Evolutionary conservation across 352 stramenopile genomes (phyloP).

Genomic region (Salisapilia sapeloensis): DNA sequence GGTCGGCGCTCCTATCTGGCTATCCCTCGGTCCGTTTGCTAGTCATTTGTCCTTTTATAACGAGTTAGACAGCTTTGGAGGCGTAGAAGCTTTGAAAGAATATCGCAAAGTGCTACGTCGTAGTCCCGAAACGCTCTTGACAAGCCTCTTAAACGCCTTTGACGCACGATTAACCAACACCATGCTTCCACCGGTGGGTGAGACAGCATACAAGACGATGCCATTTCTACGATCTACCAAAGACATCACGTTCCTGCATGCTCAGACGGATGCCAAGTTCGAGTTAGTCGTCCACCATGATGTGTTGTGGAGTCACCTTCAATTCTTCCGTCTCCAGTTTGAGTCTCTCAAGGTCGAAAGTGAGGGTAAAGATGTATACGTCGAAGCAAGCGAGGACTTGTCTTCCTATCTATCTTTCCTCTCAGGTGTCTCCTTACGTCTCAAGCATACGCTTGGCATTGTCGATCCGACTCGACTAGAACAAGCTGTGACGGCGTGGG

Average conservation of each 20-base stretch:
- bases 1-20: conserved; percentile 41
- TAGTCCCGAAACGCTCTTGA: conserved; percentile 45
- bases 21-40: conserved; percentile 40
- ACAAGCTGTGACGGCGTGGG: conserved; percentile 14
- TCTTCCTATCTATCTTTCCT: conserved; percentile 8
- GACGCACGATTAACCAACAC: conserved; percentile 24
- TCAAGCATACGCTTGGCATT: conserved; percentile 8
- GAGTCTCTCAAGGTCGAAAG: conserved; percentile 17
- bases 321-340: conserved; percentile 48
- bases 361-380: conserved; percentile 4
- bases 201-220: conserved; percentile 32
- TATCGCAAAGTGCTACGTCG: conserved; percentile 28
- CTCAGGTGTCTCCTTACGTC: conserved; percentile 5
- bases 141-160: conserved; percentile 32
- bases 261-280: conserved; percentile 27
- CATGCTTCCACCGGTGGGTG: conserved; percentile 32
- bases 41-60: conserved; percentile 28
- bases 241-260: conserved; percentile 33
- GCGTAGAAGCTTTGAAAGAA: conserved; percentile 7
- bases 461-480: conserved; percentile 8
- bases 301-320: conserved; percentile 20
- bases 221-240: conserved; percentile 31
- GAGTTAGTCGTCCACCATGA: conserved; percentile 16
- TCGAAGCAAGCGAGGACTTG: conserved; percentile 7
- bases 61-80: conserved; percentile 3